Percentiles rank a stretch among this genome's conserved stretches.
These are phyloP conservation scores for Rhizopus delemar DNA, from an alignment of 371 early-diverging fungal genomes.

Conservation along the genomic window DNA sequence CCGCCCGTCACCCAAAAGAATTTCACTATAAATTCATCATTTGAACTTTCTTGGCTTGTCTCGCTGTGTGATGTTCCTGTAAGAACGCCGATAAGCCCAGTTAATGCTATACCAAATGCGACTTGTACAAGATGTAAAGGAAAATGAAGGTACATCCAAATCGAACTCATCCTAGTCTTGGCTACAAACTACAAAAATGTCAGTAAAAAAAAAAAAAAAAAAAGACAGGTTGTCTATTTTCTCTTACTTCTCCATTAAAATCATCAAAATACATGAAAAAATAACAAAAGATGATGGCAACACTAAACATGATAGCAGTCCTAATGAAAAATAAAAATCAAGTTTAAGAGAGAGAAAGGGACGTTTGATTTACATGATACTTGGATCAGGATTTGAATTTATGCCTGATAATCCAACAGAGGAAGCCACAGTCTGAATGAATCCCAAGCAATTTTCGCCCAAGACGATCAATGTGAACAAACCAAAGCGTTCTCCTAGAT, in stretches of 20 bases:
- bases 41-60: background rate
- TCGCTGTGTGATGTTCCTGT: conserved; percentile 2
- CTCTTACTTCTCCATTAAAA: conserved; percentile 42
- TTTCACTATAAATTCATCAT: conserved; percentile 28
- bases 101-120: conserved; percentile 57
- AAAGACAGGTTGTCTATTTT: background rate
- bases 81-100: conserved; percentile 13
- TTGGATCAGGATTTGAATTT: conserved; percentile 23
- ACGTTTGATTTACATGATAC: conserved; percentile 29
- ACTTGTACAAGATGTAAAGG: conserved; percentile 61
- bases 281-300: conserved; percentile 49
- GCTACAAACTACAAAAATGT: conserved; percentile 17
- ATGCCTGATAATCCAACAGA: too few species aligned
- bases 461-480: conserved; percentile 59
- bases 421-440: conserved; percentile 46
- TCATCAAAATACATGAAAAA: conserved; percentile 61
- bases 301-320: conserved; percentile 48
- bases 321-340: conserved; percentile 10
- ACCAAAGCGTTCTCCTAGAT: conserved; percentile 59
- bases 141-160: conserved; percentile 65
- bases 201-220: too few species aligned
- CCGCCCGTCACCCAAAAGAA: conserved; percentile 52
- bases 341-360: background rate
- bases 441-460: conserved; percentile 56
- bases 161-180: conserved; percentile 42